Percentiles rank a stretch among this genome's conserved stretches.
These are phyloP conservation scores for Solioccasus polychromus DNA, from an alignment of 768 basidiomycete genomes.

Conservation along the genomic window DNA sequence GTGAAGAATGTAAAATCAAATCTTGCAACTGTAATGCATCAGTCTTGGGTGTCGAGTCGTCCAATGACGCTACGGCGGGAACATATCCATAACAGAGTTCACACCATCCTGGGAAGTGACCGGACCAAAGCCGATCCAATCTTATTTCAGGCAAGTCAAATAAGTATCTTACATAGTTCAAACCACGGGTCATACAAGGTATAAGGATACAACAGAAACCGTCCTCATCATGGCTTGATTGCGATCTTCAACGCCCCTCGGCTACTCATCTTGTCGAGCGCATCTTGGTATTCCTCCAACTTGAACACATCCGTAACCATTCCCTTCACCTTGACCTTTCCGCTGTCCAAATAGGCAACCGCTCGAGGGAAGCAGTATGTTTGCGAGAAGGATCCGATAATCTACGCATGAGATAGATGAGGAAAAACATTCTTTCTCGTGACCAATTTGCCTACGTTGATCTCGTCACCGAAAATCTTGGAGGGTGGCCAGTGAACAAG, in stretches of 20 bases:
- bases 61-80: slow-evolving; percentile 1
- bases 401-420: slow-evolving; percentile 40
- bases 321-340: slow-evolving; percentile 79
- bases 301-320: slow-evolving; percentile 72
- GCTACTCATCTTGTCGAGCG: slow-evolving; percentile 70
- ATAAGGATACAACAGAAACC: slow-evolving; percentile 18
- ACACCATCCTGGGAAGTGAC: slow-evolving; percentile 14
- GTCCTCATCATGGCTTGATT: slow-evolving; percentile 45
- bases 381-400: slow-evolving; percentile 90
- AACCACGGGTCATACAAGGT: slow-evolving; percentile 10
- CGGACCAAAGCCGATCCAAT: no score
- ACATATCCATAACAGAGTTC: slow-evolving; percentile 1
- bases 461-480: slow-evolving; percentile 76
- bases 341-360: slow-evolving; percentile 83
- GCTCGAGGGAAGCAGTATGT: slow-evolving; percentile 89
- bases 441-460: slow-evolving; percentile 40
- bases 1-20: no score
- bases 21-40: not conserved
- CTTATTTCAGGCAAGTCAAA: no score
- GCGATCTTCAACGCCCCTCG: slow-evolving; percentile 60
- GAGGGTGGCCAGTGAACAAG: slow-evolving; percentile 83
- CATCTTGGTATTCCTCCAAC: slow-evolving; percentile 66
- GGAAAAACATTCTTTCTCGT: not conserved
- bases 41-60: not conserved
- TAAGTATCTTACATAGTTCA: no score